Conservation (phyloP, 2,329 filamentous ascomycete species). For the Alternaria panax region DNA sequence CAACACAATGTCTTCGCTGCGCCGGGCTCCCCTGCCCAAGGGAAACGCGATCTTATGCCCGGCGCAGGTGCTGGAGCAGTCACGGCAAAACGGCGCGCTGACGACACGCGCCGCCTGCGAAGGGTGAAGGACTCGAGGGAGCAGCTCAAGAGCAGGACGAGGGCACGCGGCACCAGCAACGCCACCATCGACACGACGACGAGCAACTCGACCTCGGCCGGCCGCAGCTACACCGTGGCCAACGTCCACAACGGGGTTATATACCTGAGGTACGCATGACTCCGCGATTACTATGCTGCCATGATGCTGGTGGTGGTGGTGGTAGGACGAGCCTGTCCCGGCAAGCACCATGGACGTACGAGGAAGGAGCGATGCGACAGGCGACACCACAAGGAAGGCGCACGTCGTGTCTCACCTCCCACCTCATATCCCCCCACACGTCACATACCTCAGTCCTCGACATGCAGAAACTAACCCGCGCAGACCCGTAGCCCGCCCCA, state of each 20-base stretch:
- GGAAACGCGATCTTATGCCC: conserved; percentile 37
- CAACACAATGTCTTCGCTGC: conserved; percentile 39
- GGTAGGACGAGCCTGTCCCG: not conserved
- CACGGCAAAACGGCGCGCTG: conserved; percentile 38
- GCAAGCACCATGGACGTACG: not conserved
- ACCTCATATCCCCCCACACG: not conserved
- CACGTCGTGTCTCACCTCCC: conserved; percentile 1
- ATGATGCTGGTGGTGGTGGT: conserved; percentile 4
- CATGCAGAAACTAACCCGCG: conserved; percentile 19
- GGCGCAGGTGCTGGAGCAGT: conserved; percentile 30
- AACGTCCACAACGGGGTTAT: conserved; percentile 59
- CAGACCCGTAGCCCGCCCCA: conserved; percentile 49
- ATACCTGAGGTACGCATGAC: conserved; percentile 53
- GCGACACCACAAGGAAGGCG: not conserved
- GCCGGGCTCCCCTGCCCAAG: conserved; percentile 36
- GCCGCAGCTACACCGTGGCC: conserved; percentile 56
- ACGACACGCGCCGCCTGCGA: conserved; percentile 43
- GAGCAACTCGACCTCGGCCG: conserved; percentile 36
- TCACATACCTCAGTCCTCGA: not conserved
- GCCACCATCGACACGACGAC: conserved; percentile 42
- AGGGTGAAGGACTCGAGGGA: conserved; percentile 49
- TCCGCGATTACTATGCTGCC: not conserved
- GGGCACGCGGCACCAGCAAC: conserved; percentile 42
- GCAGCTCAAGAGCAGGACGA: conserved; percentile 44
- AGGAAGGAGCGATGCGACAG: not conserved